Percentiles rank a stretch among this genome's conserved stretches.
Evolutionary conservation across 2,329 filamentous ascomycete genomes (phyloP).

Genomic region (Phaeosphaeriaceae sp.): DNA sequence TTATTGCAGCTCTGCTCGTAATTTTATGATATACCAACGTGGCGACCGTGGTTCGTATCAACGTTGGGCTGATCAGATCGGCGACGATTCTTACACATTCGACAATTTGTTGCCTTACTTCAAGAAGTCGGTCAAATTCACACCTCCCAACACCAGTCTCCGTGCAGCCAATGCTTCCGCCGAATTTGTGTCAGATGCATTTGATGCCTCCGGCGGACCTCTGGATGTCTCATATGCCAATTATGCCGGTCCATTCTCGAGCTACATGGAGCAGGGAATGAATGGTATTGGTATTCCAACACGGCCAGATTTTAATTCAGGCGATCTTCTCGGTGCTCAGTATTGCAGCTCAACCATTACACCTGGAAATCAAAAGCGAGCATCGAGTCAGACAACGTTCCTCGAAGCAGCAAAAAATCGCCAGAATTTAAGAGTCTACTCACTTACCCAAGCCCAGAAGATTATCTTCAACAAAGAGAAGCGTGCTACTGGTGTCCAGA

Average conservation of each 20-base stretch:
- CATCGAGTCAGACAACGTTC: conserved; percentile 13
- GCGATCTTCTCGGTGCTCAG: conserved; percentile 19
- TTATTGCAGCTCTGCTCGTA: conserved; percentile 20
- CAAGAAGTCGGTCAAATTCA: conserved; percentile 39
- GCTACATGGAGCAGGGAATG: conserved; percentile 20
- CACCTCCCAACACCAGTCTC: conserved; percentile 22
- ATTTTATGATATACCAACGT: conserved; percentile 34
- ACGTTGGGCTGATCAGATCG: conserved; percentile 37
- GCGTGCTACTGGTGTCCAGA: conserved; percentile 28
- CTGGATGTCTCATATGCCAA: conserved; percentile 27
- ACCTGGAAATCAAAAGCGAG: conserved; percentile 14
- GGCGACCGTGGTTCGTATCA: conserved; percentile 22
- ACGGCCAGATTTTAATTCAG: conserved; percentile 24
- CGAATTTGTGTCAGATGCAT: conserved; percentile 15
- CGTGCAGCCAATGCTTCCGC: conserved; percentile 19
- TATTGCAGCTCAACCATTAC: conserved; percentile 36
- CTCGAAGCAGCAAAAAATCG: conserved; percentile 4
- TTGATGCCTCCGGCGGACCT: conserved; percentile 15
- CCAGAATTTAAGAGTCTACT: conserved; percentile 1
- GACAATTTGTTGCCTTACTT: conserved; percentile 37
- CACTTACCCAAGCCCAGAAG: conserved; percentile 19
- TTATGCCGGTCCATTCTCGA: conserved; percentile 20
- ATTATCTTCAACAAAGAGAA: conserved; percentile 43
- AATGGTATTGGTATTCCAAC: conserved; percentile 19
- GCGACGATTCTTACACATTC: conserved; percentile 38